Evolutionary conservation across 768 basidiomycete species (phyloP), one percentile per base, ranked within the genome.

Genomic region (Cyathus striatus): DNA sequence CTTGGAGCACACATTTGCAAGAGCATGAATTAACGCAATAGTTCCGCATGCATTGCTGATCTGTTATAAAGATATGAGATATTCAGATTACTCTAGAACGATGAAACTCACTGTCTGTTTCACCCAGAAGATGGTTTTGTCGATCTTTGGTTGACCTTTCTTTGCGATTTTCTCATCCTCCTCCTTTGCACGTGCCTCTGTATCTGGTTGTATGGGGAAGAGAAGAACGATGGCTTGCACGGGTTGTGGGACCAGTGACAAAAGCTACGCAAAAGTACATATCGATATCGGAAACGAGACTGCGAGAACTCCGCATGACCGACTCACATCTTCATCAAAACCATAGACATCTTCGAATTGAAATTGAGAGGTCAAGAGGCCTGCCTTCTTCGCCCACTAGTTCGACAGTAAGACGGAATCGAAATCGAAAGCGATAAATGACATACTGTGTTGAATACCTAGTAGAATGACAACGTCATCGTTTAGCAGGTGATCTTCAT

Each of bases 1-100:
- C 16, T 5, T 12, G 13, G 16, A 58, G 78, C 49, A n/a, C 46
- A 91, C 86, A 57, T 97, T 96, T 17, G 80, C 78, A 34, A 96
- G 63, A 7, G 89, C 79, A 52, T 94, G 91, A 5, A 93, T 71
- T 14, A 93, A 70, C 0, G 83, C 90, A 58, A 94, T 92, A 0
- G 90, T 91, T 3, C 91, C 91, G 54, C 90, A 92, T 0, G 90
- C 90, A 52, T 92, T 92, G 3, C 70, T 60, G 44, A 90, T 90
- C 86, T 89, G 41, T 22, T 20, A n/a, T 14, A 23, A 39, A 12
- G 34, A 13, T 32, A 16, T 42, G 32, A 32, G 18, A 16, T 23
- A 3, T 23, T 18, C 20, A 14, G 14, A 27, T 16, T 43, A 25
- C 21, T 24, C 5, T 23, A n/a, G 24, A 44, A 39, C 41, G 46